Percentiles rank a stretch among this genome's conserved stretches.
Evolutionary conservation across 116 monocot genomes (phyloP).

Genomic region (Iris pallida): DNA sequence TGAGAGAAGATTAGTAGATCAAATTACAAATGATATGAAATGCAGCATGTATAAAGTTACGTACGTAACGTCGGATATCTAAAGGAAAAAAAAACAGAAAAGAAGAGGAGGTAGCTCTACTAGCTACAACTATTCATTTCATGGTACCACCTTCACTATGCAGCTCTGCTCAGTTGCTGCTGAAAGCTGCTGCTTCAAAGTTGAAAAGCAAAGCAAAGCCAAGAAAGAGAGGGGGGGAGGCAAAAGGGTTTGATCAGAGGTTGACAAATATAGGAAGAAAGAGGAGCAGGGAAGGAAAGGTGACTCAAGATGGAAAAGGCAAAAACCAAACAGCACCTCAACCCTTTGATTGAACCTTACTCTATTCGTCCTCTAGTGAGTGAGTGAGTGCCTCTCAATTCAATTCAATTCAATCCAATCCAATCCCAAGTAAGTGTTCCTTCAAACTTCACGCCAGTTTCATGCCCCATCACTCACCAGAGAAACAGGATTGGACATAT

Average conservation of each 20-base stretch:
- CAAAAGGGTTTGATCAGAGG: constrained; percentile 2
- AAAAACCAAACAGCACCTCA: constrained; percentile 21
- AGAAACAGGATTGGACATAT: constrained; percentile 46
- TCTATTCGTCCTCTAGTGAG: constrained; percentile 2
- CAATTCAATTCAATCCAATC: no score
- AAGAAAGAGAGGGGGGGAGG: constrained; percentile 7
- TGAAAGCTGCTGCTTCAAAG: no score
- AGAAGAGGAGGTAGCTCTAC: no score
- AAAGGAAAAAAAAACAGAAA: no score
- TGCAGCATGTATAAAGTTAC: no score
- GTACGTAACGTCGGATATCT: no score
- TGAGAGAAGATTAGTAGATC: no score
- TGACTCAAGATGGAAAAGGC: constrained; percentile 40
- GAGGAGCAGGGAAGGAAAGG: constrained; percentile 23
- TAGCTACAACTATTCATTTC: no score
- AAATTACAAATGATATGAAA: no score
- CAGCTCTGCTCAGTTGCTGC: no score
- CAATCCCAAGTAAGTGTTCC: neutral
- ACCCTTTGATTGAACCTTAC: constrained; percentile 15
- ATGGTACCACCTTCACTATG: no score
- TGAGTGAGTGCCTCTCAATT: neutral
- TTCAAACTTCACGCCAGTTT: constrained; percentile 10
- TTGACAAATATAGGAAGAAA: constrained; percentile 36
- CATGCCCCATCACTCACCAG: constrained; percentile 20
- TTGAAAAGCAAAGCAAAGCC: no score